Conservation (phyloP, 176 grass and related monocot species). For the Zizania latifolia region DNA sequence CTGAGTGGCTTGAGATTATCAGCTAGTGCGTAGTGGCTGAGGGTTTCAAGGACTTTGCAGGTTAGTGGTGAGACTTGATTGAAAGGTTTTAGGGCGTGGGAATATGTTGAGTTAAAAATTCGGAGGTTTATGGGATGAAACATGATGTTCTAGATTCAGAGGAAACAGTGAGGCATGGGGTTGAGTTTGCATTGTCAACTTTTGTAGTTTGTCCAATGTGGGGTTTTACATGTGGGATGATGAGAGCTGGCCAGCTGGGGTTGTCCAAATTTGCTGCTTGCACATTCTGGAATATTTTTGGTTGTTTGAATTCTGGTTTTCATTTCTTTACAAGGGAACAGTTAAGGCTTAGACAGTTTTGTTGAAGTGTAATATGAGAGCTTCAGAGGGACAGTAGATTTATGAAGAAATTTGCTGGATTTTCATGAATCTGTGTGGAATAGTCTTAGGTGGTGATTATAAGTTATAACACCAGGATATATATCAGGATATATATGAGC, state of each 20-base stretch:
- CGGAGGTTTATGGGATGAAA: background rate
- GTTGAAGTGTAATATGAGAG: background rate
- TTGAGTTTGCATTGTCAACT: background rate
- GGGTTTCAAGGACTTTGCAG: background rate
- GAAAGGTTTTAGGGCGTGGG: background rate
- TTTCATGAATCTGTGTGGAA: background rate
- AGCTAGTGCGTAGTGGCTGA: background rate
- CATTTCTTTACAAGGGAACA: no score
- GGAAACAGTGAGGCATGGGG: background rate
- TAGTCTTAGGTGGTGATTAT: background rate
- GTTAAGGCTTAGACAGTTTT: no score
- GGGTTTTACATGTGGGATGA: background rate
- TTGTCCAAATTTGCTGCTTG: no score
- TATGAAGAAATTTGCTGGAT: no score
- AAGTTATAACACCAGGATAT: background rate
- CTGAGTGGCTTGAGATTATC: background rate
- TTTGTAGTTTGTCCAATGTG: conserved; percentile 7
- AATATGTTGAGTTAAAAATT: background rate
- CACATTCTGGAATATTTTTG: no score
- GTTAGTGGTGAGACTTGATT: background rate
- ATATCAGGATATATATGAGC: no score
- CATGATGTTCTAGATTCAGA: background rate
- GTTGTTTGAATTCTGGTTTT: no score
- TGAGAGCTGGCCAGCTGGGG: background rate
- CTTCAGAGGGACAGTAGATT: no score